Evolutionary conservation across 2,329 filamentous ascomycete species (phyloP).

Genomic region (Stenocarpella maydis): DNA sequence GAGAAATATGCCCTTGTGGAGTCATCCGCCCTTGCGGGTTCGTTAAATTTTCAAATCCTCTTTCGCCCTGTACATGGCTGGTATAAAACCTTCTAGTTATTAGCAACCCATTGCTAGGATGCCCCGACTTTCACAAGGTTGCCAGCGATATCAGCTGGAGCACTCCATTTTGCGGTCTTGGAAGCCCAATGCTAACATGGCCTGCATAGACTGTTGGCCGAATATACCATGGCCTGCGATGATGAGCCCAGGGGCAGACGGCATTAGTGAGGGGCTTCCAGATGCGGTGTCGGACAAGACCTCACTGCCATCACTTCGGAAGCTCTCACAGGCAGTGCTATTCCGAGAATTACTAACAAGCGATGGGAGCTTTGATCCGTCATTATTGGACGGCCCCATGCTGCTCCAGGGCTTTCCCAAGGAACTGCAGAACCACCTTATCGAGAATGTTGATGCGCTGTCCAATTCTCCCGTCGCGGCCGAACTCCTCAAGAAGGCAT

Average conservation of each 20-base stretch:
- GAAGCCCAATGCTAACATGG: not conserved
- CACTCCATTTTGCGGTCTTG: not conserved
- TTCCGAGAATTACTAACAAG: not conserved
- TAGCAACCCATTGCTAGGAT: not conserved
- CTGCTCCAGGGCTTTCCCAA: not conserved
- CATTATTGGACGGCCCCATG: not conserved
- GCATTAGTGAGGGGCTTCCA: not conserved
- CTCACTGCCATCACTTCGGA: not conserved
- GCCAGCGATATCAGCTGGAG: not conserved
- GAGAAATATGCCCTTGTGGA: not conserved
- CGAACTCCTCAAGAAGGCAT: not conserved
- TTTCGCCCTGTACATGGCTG: not conserved
- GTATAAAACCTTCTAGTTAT: not conserved
- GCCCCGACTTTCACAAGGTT: not conserved
- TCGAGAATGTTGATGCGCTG: not conserved
- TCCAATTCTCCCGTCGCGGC: not conserved
- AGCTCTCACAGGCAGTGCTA: not conserved
- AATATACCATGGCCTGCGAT: not conserved
- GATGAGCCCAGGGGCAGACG: not conserved
- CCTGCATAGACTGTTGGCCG: not conserved
- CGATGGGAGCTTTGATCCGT: not conserved
- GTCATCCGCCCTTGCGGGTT: not conserved
- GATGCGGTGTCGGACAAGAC: fast-evolving
- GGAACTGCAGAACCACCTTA: not conserved
- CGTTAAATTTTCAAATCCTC: not conserved